A percentile compares a stretch with the other conserved stretches of the same genome.
Evolutionary conservation across 352 stramenopile species (phyloP).

Genomic region (Nothophytophthora sp.): DNA sequence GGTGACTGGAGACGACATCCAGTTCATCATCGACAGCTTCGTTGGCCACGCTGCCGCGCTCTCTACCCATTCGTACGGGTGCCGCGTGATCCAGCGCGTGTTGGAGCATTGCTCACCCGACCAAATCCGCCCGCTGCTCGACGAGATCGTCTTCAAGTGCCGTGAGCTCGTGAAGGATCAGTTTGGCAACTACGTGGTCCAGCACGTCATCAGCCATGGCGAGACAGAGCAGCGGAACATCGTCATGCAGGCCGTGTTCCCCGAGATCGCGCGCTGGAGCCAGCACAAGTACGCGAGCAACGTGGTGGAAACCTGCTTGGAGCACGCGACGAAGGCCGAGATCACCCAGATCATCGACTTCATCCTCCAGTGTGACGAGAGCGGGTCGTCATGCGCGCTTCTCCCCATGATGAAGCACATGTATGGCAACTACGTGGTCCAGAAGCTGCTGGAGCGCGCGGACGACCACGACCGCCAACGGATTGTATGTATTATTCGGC

Average conservation of each 20-base stretch:
- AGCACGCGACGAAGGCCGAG: conserved; percentile 85
- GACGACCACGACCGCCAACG: conserved; percentile 81
- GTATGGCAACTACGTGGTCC: conserved; percentile 97
- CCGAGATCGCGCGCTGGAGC: conserved; percentile 90
- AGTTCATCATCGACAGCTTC: conserved; percentile 98
- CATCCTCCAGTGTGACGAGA: conserved; percentile 78
- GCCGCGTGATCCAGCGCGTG: conserved; percentile 97
- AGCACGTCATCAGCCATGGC: conserved; percentile 97
- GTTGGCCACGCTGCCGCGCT: conserved; percentile 90
- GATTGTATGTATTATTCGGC: conserved; percentile 91
- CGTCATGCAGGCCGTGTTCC: conserved; percentile 86
- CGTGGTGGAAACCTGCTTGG: conserved; percentile 95
- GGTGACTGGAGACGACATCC: conserved; percentile 89
- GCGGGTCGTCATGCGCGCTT: conserved; percentile 69
- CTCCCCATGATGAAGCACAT: conserved; percentile 96
- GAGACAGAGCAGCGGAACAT: conserved; percentile 75
- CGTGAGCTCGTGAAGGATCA: conserved; percentile 93
- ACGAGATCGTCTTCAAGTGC: conserved; percentile 93
- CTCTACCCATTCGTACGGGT: conserved; percentile 98
- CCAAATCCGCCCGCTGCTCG: conserved; percentile 93
- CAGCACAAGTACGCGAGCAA: conserved; percentile 97
- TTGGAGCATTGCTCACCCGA: conserved; percentile 94
- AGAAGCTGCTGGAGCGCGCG: conserved; percentile 94
- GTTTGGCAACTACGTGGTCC: conserved; percentile 99
- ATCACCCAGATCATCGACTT: conserved; percentile 79